Evolutionary conservation across 2,329 filamentous ascomycete genomes (phyloP).

Genomic region (Cercospora janseana): DNA sequence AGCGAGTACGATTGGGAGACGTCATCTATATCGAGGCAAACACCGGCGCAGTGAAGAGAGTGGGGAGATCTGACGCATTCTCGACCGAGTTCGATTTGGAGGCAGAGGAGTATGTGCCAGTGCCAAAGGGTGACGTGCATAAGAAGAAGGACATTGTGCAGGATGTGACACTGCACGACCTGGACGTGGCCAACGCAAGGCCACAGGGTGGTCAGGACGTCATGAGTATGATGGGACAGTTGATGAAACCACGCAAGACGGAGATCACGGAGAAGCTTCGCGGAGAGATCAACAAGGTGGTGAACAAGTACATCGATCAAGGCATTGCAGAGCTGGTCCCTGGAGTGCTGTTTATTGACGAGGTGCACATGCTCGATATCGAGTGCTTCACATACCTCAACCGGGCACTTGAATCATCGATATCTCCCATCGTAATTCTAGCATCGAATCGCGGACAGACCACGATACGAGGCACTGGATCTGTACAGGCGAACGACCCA

Average conservation of each 20-base stretch:
- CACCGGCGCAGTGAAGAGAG: slow-evolving; percentile 95
- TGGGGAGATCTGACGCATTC: slow-evolving; percentile 93
- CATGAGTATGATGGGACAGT: slow-evolving; percentile 99
- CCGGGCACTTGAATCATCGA: slow-evolving; percentile 89
- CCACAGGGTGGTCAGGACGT: slow-evolving; percentile 98
- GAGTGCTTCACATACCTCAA: slow-evolving; percentile 99
- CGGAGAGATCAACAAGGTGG: slow-evolving; percentile 97
- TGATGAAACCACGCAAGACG: slow-evolving; percentile 99
- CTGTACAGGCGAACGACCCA: slow-evolving; percentile 56
- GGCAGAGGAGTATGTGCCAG: slow-evolving; percentile 97
- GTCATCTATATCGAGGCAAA: slow-evolving; percentile 99
- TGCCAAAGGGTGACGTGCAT: slow-evolving; percentile 97
- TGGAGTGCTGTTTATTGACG: slow-evolving; percentile 96
- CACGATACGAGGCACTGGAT: slow-evolving; percentile 73
- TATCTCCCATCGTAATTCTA: slow-evolving; percentile 94
- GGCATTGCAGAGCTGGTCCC: slow-evolving; percentile 97
- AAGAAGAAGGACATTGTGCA: slow-evolving; percentile 99
- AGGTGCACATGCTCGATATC: slow-evolving; percentile 99
- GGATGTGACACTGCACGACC: slow-evolving; percentile 93
- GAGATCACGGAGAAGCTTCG: slow-evolving; percentile 98
- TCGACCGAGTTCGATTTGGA: slow-evolving; percentile 98
- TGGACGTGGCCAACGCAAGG: slow-evolving; percentile 91
- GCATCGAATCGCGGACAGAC: slow-evolving; percentile 95
- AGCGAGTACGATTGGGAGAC: slow-evolving; percentile 91
- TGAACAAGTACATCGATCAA: slow-evolving; percentile 98